Base-by-base conservation (phyloP, 306 rosid species). In the Prinsepia uniflora region DNA sequence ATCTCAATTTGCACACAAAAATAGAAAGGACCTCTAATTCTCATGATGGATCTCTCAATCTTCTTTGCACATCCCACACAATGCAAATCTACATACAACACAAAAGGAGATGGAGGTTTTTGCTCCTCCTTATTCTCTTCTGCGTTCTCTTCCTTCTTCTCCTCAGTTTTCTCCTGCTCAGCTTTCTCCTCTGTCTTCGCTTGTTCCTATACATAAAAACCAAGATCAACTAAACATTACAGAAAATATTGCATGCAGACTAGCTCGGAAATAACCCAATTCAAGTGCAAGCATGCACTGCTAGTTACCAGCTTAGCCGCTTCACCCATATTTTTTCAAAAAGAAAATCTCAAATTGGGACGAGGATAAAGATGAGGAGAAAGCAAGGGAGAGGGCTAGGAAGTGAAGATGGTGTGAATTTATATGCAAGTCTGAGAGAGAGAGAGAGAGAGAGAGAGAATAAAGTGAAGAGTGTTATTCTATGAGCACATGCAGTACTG, bases 1-100 rank as follows among this genome's bases (percentile, higher is more conserved):
- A 2, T 30, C 36, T 30, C 4, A 30, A 30, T 24, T 24, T 24
- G 30, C 30, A 24, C 30, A 24, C 30, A 24, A 24, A 24, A 24
- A 24, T 0, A 24, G 59, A 17, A 56, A 15, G 19, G 39, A 90
- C 97, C 98, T 88, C 83, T 86, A 45, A 82, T 83, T 81, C 81
- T 88, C 88, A 83, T 82, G 14, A 89, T 72, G 24, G 80, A 80
- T 78, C 84, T 89, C 66, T 92, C 86, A 74, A 89, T 89, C 75
- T 92, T 92, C 92, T 86, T 92, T 20, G 96, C 91, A 60, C 95
- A 92, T 12, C 98, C 96, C 41, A 76, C 77, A 77, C 98, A 92
- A 80, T 92, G 98, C 81, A 92, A 85, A 89, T 92, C 88, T 55
- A 92, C 87, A 76, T 65, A 78, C 74, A 92, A 67, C 60, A 92